Base-by-base conservation (phyloP, 75 land plant genomes). In the Pinus albicaulis region DNA sequence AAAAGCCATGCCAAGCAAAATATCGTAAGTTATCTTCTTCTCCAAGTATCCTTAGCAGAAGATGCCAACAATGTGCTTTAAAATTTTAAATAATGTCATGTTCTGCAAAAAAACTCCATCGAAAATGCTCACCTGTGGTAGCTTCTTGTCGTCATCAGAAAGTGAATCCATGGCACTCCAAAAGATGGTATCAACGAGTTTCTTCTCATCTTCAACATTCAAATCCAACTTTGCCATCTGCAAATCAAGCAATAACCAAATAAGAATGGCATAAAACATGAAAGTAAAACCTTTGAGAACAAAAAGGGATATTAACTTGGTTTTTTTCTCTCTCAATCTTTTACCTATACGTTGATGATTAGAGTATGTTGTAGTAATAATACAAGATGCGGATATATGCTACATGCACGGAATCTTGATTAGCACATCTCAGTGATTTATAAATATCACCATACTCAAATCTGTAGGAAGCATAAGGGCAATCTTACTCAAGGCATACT, bases 121-220 rank as follows among this genome's bases (percentile, higher is more conserved):
- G 16, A 24, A 3, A 55, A 55, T 53, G 44, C 81, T 77, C 75
- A 82, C 99, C 92, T 98, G 99, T 58, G 99, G 99, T 12, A 98
- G 86, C 81, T 93, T 95, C 80, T 98, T 98, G 85, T 98, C 99
- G 84, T 98, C 98, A 64, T 98, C 98, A 17, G 99, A 95, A 59
- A 98, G 90, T 68, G 94, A 86, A 83, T 95, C 99, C 99, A 98
- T 91, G 16, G 99, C 99, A 91, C 92, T 98, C 93, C 96, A 95
- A 63, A 91, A 98, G 11, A 98, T 89, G n/a, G 87, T 89, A 76
- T 98, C 98, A 36, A 90, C 89, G 76, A 89, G 85, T 11, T 78
- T 86, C 70, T 98, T 98, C 81, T 98, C 99, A 77, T 91, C 86
- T 34, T 98, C 99, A 41, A 83, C 86, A 86, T 89, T 95, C 60